phyloP scores from a whole-genome alignment of 2,329 filamentous ascomycete genomes.

The Talaromyces sp. region DNA sequence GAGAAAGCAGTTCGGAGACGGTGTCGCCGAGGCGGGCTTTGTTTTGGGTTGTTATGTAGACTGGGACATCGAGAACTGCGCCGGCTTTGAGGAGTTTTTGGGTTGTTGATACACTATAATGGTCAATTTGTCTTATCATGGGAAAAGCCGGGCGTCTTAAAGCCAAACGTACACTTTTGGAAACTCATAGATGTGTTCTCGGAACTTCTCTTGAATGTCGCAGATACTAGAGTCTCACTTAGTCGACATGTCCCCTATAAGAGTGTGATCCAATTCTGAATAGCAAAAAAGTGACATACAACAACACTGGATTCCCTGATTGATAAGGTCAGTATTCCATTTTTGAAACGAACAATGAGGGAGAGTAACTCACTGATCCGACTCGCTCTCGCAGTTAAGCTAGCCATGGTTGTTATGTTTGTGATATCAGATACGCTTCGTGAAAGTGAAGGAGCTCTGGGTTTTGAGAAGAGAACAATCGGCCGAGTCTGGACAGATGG shows the following conservation, averaged over 20 bases:
- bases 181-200: conserved; percentile 78
- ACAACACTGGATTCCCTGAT: conserved; percentile 48
- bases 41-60: conserved; percentile 85
- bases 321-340: neutral
- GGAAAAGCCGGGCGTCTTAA: neutral
- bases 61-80: conserved; percentile 60
- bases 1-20: conserved; percentile 66
- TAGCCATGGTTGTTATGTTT: conserved; percentile 15
- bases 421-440: neutral
- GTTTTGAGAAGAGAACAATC: neutral
- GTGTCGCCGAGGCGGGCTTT: conserved; percentile 74
- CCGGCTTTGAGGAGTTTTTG: conserved; percentile 67
- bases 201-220: conserved; percentile 93
- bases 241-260: neutral
- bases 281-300: conserved; percentile 35
- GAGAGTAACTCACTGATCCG: conserved; percentile 18
- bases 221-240: conserved; percentile 65
- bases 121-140: neutral
- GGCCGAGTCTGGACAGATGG: neutral
- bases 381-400: conserved; percentile 11
- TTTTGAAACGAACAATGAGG: too few relatives aligned
- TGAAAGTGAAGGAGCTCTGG: too few relatives aligned
- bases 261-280: neutral
- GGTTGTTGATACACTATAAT: conserved; percentile 60
- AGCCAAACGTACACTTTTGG: conserved; percentile 67